Evolutionary conservation across 441 rosid species (phyloP), one percentile per base, ranked within the genome.

Genomic region (Corymbia calophylla): DNA sequence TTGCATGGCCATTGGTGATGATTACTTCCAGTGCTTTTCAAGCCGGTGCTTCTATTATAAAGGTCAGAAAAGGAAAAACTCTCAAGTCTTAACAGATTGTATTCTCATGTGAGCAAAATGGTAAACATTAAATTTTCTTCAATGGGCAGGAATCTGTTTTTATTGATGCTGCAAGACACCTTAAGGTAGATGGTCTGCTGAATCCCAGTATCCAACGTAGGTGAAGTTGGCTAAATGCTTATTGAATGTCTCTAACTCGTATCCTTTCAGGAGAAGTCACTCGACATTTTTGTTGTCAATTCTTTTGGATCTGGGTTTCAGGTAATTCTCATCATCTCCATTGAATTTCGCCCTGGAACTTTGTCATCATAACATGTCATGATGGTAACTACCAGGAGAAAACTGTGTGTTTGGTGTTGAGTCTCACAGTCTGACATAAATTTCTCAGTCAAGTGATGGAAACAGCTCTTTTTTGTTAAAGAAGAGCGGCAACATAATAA

Each of bases 251-350:
- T 87, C 39, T 29, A 53, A n/a, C 86, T 88, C 86, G 77, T 87
- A 89, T 89, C 49, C 39, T 17, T 94, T 92, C 93, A 95, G 99
- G 97, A 96, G 64, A 96, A 95, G 91, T 96, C 99, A 39, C 94
- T 97, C 89, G 99, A 97, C 94, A 93, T 97, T 91, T 96, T 97
- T 92, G 99, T 96, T 66, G 99, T 97, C 88, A 96, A 97, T 91
- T 96, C 99, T 85, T 96, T 96, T 89, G 99, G 99, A 92, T 97
- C 99, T 90, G 99, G 98, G 88, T 97, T 96, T 94, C 98, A 97
- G 97, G 99, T 96, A 93, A 88, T 60, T 54, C n/a, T 89, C 88
- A 8, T 81, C 44, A n/a, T 77, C 51, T 77, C 51, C 84, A 44
- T 73, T 70, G n/a, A 25, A 77, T 77, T 77, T 77, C n/a, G 2